Conservation (phyloP, 768 basidiomycete species). For the Amyloporia xantha region DNA sequence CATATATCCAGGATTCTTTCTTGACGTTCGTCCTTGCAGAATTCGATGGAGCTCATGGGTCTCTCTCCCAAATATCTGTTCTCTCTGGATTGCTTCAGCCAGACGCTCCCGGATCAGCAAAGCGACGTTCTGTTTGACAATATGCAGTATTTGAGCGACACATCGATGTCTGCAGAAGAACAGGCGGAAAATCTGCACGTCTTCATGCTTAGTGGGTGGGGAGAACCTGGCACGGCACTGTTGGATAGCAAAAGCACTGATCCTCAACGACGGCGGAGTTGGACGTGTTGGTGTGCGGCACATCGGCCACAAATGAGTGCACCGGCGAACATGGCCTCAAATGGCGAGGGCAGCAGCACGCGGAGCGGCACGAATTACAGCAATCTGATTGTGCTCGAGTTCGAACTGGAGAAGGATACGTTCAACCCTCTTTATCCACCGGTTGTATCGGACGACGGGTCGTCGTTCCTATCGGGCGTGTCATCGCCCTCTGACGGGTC, state of each 20-base stretch:
- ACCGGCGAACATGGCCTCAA: slow-evolving; percentile 12
- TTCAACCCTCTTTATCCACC: slow-evolving; percentile 67
- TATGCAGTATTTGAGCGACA: slow-evolving; percentile 57
- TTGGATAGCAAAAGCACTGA: slow-evolving; percentile 23
- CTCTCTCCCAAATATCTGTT: slow-evolving; percentile 68
- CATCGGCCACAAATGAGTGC: slow-evolving; percentile 41
- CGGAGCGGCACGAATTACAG: slow-evolving; percentile 2
- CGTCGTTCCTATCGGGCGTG: slow-evolving; percentile 14
- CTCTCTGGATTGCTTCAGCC: slow-evolving; percentile 63
- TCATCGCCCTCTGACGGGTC: slow-evolving; percentile 23
- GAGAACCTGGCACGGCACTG: slow-evolving; percentile 51
- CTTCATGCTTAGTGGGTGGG: slow-evolving; percentile 66
- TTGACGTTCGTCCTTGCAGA: slow-evolving; percentile 36
- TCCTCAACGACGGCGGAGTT: slow-evolving; percentile 33
- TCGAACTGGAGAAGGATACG: slow-evolving; percentile 66
- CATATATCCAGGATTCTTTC: neutral
- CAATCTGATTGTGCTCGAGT: slow-evolving; percentile 63
- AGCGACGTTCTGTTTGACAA: slow-evolving; percentile 68
- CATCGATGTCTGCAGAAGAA: slow-evolving; percentile 29
- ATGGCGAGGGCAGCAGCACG: neutral
- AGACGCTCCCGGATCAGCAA: slow-evolving; percentile 59
- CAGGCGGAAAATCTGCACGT: slow-evolving; percentile 53
- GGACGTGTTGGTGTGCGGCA: slow-evolving; percentile 67
- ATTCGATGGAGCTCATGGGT: slow-evolving; percentile 68
- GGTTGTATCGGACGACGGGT: slow-evolving; percentile 3